Conservation (phyloP, 1,139 yeast genomes). For the Suhomyces bokatorum region DNA sequence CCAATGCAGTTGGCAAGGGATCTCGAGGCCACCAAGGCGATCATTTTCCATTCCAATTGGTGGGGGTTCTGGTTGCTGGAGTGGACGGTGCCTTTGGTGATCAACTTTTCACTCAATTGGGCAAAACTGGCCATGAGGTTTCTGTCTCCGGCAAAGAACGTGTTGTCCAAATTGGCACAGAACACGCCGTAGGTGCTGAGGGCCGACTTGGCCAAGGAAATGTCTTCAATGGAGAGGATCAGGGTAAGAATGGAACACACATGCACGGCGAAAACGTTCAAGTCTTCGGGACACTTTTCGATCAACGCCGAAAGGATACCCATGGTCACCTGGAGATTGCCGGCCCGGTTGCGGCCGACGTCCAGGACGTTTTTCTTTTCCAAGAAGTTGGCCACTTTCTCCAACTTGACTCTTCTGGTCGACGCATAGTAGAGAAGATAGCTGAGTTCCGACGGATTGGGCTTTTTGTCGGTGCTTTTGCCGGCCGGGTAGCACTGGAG, state of each 20-base stretch:
- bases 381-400: constrained; percentile 76
- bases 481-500: constrained; percentile 94
- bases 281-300: constrained; percentile 74
- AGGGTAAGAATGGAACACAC: constrained; percentile 50
- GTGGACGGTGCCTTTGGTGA: constrained; percentile 28
- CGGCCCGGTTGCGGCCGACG: constrained; percentile 60
- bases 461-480: constrained; percentile 77
- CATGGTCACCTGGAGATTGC: constrained; percentile 81
- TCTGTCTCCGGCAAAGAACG: constrained; percentile 71
- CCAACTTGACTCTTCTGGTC: constrained; percentile 82
- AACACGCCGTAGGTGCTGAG: constrained; percentile 55
- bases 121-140: constrained; percentile 55
- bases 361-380: constrained; percentile 66
- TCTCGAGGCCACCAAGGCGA: constrained; percentile 47
- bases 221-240: constrained; percentile 52
- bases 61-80: constrained; percentile 31
- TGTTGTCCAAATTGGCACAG: constrained; percentile 65
- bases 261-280: constrained; percentile 75
- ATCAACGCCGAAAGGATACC: constrained; percentile 70
- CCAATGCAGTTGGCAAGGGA: constrained; percentile 47
- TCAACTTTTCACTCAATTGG: constrained; percentile 38
- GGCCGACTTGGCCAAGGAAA: constrained; percentile 55
- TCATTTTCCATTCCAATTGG: constrained; percentile 49
- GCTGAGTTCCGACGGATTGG: constrained; percentile 88
- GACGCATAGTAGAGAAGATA: constrained; percentile 90